A percentile compares a stretch with the other conserved stretches of the same genome.
phyloP scores from a whole-genome alignment of 192 early-diverging fungal species.

The Coemansia sp. region DNA sequence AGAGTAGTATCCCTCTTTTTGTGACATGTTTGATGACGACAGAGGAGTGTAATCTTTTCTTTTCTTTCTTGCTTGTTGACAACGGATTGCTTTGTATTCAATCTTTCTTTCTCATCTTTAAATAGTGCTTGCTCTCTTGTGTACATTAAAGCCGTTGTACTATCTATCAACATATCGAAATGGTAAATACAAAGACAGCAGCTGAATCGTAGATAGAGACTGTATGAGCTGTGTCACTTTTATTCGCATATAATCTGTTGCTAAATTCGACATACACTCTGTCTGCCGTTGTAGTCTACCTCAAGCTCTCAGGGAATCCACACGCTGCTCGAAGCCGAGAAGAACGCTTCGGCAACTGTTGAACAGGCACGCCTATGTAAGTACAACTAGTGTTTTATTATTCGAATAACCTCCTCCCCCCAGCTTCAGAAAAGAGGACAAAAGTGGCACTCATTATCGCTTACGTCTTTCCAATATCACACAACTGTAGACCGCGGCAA shows the following conservation, averaged over 20 bases:
- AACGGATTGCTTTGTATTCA: neutral
- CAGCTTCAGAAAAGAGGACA: no score
- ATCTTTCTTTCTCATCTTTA: conserved; percentile 1
- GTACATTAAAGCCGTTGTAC: neutral
- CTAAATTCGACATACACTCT: neutral
- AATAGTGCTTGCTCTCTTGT: neutral
- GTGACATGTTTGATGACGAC: neutral
- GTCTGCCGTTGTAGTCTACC: conserved; percentile 36
- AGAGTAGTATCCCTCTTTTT: neutral
- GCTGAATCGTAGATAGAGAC: neutral
- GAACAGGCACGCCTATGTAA: conserved; percentile 81
- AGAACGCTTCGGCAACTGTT: conserved; percentile 92
- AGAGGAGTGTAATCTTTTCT: neutral
- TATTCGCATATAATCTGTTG: neutral
- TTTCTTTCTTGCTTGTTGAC: neutral
- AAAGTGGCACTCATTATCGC: no score
- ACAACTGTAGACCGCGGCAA: conserved; percentile 81
- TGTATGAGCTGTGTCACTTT: neutral
- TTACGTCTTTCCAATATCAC: no score
- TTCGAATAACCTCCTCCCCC: no score
- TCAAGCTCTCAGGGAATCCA: conserved; percentile 89
- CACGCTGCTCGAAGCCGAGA: conserved; percentile 96
- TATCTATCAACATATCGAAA: conserved; percentile 1
- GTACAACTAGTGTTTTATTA: no score
- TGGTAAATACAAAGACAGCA: conserved; percentile 3